A percentile compares a stretch with the other conserved stretches of the same genome.
phyloP scores from a whole-genome alignment of 495 filamentous ascomycete genomes.

The Cladorrhinum samala region DNA sequence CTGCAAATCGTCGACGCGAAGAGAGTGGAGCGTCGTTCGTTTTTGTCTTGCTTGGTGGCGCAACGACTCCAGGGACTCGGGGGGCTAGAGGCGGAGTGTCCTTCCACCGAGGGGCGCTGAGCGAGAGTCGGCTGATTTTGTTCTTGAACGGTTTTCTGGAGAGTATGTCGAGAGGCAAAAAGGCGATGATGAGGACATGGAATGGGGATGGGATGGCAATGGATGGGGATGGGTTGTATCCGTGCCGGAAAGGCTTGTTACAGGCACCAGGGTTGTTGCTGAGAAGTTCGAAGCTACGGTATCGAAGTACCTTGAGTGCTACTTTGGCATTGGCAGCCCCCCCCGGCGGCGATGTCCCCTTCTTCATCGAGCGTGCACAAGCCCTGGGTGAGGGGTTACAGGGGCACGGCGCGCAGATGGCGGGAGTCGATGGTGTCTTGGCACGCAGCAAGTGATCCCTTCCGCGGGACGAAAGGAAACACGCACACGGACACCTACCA shows the following conservation, averaged over 20 bases:
- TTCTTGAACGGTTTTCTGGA: not conserved
- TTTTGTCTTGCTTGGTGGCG: conserved; percentile 27
- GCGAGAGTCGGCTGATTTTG: conserved; percentile 19
- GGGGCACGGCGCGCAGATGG: conserved; percentile 3
- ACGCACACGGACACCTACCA: conserved; percentile 2
- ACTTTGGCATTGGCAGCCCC: conserved; percentile 1
- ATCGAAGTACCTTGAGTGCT: conserved; percentile 3
- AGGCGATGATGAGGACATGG: conserved; percentile 6
- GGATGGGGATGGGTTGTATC: conserved; percentile 14
- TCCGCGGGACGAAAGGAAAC: conserved; percentile 13
- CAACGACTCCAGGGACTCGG: too few species aligned
- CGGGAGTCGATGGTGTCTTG: not conserved
- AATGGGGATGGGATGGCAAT: not conserved
- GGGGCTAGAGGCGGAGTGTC: conserved; percentile 16
- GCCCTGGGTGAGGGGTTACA: conserved; percentile 5
- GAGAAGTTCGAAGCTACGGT: conserved; percentile 6
- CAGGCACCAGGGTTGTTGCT: conserved; percentile 5
- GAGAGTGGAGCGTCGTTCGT: conserved; percentile 5
- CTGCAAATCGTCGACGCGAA: not conserved
- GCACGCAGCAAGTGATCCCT: conserved; percentile 7
- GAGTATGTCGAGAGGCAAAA: not conserved
- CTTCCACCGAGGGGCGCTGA: too few species aligned
- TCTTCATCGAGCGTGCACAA: not conserved
- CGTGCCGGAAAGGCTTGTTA: conserved; percentile 22
- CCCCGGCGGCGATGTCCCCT: not conserved